A percentile compares a stretch with the other conserved stretches of the same genome.
phyloP scores from a whole-genome alignment of 805 yeast species.

The Schwanniomyces pseudopolymorphus region DNA sequence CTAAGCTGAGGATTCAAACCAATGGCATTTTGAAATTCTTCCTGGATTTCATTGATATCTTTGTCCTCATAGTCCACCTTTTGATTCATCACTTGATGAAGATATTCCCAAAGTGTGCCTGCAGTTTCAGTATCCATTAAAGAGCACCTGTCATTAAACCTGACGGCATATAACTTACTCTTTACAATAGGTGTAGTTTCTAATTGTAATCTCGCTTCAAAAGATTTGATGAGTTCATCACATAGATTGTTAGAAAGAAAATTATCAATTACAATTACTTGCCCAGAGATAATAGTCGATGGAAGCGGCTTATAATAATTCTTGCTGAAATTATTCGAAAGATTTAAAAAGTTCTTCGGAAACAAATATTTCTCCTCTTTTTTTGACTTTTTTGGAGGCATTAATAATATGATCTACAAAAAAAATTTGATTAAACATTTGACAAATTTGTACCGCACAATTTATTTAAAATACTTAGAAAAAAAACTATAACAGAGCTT shows the following conservation, averaged over 20 bases:
- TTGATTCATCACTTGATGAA: slow-evolving; percentile 28
- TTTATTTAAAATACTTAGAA: neutral
- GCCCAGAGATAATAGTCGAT: slow-evolving; percentile 27
- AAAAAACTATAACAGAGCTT: slow-evolving; percentile 40
- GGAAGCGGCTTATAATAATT: slow-evolving; percentile 23
- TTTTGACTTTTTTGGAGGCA: slow-evolving; percentile 8
- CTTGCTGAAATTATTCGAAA: slow-evolving; percentile 10
- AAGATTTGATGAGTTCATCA: slow-evolving; percentile 36
- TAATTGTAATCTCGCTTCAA: slow-evolving; percentile 24
- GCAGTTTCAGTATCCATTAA: slow-evolving; percentile 40
- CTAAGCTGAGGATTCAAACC: slow-evolving; percentile 59
- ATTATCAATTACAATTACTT: slow-evolving; percentile 40
- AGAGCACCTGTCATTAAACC: slow-evolving; percentile 53
- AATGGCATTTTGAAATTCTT: slow-evolving; percentile 35
- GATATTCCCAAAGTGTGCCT: slow-evolving; percentile 42
- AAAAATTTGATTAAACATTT: neutral
- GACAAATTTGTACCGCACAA: neutral
- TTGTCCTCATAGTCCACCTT: slow-evolving; percentile 29
- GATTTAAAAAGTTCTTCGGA: slow-evolving; percentile 15
- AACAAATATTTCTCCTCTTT: slow-evolving; percentile 8
- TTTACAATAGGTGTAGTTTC: slow-evolving; percentile 51
- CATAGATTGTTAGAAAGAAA: slow-evolving; percentile 39
- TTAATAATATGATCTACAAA: neutral
- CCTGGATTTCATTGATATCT: slow-evolving; percentile 17
- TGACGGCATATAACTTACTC: slow-evolving; percentile 53